Evolutionary conservation across 345 rosid species (phyloP), one percentile per base, ranked within the genome.

Genomic region (Clausena lansium): DNA sequence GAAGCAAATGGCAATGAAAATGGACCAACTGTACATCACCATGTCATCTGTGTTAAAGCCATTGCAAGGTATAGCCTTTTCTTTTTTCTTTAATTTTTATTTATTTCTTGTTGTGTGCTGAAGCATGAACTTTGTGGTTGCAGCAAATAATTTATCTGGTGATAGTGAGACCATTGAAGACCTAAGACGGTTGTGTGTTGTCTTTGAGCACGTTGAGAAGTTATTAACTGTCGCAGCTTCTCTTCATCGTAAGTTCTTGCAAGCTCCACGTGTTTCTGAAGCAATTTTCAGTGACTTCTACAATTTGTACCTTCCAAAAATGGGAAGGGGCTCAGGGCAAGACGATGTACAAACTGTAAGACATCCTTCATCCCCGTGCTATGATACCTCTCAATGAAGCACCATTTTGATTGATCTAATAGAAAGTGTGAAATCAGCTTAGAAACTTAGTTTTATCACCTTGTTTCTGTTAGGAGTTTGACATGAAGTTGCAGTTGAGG

Each of bases 151-250:
- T 79, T 69, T 87, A 76, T 83, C 87, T 61, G 87, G 82, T 20
- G 80, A 74, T 77, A 85, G 85, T 73, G 88, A 90, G 83, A 84
- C 85, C 57, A 73, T 92, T 4, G 87, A 87, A 74, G 97, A 96
- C 84, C 77, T 94, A 74, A 91, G 76, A 83, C 87, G 90, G 70
- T 84, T 96, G 17, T 86, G 91, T 66, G 58, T 78, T 15, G 82
- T 84, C 78, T 96, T 91, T 86, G 98, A 89, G 81, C 89, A 91
- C 52, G 87, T 96, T 0, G 99, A 96, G 87, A 92, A 88, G 81
- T 77, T 94, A 78, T 79, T 90, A 73, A 79, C 89, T 47, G 89
- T 94, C 13, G 98, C 99, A 24, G 94, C 93, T 27, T 94, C 94
- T 74, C 95, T 96, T 79, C 97, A 91, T 84, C 90, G 93, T 58